These are phyloP conservation scores for Xanthoconium stramineum DNA, from an alignment of 768 basidiomycete genomes.

Conservation along the genomic window DNA sequence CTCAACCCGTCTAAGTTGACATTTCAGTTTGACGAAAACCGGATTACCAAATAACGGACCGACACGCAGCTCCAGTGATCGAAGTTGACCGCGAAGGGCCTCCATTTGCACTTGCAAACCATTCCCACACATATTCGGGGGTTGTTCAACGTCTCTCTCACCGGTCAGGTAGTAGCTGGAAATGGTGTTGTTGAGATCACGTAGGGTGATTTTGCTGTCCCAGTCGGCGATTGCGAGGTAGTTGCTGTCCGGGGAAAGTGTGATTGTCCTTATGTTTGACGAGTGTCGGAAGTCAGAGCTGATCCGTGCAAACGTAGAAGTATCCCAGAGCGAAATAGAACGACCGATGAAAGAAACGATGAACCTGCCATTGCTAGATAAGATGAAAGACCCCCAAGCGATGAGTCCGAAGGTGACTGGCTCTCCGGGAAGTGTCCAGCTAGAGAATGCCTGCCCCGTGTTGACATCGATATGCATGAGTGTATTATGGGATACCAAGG, in stretches of 20 bases:
- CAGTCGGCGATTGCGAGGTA: neutral
- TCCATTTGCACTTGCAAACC: neutral
- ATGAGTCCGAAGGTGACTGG: neutral
- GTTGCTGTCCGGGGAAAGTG: slow-evolving; percentile 3
- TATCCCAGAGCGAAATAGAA: slow-evolving; percentile 4
- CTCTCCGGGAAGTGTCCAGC: slow-evolving; percentile 1
- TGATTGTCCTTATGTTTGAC: neutral
- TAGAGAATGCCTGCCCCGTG: neutral
- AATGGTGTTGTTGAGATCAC: neutral
- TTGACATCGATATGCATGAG: neutral
- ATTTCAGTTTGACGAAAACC: neutral
- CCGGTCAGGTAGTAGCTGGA: slow-evolving; percentile 1
- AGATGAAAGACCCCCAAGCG: neutral
- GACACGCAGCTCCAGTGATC: neutral
- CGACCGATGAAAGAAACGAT: neutral
- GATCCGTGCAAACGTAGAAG: slow-evolving; percentile 1
- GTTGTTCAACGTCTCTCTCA: neutral
- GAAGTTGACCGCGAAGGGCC: neutral
- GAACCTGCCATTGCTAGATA: neutral
- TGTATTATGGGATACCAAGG: neutral
- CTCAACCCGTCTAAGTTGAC: neutral
- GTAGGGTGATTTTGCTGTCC: neutral
- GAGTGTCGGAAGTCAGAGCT: neutral
- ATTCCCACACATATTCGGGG: neutral
- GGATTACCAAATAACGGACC: neutral